Evolutionary conservation across 768 basidiomycete species (phyloP), one percentile per base, ranked within the genome.

Genomic region (Lactarius hatsudake): DNA sequence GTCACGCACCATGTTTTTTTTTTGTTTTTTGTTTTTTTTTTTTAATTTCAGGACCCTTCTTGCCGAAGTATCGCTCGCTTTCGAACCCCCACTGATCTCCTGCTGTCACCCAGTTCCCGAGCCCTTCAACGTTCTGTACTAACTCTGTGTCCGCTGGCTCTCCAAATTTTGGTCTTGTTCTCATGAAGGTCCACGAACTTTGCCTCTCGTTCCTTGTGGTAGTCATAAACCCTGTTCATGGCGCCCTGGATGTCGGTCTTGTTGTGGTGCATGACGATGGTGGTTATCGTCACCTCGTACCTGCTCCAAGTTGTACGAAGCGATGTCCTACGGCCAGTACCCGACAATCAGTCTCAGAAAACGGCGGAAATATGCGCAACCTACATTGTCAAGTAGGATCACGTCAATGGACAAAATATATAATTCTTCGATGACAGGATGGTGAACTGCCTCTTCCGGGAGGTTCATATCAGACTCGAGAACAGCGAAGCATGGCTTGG

Each of bases 91-190:
- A 84, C 7, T 66, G 71, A 43, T 80, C 77, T 42, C 74, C 76
- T 3, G 75, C 80, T 6, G 80, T 74, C 1, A 81, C 78, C 80
- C 81, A 83, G 57, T 81, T 79, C 9, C 76, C 82, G 1, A 83
- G 65, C 0, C 81, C 81, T 56, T 83, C 73, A 10, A 78, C 73
- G 57, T 82, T 84, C 7, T 62, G 64, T 15, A 71, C 69, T 5
- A 82, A 73, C 34, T 80, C 74, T 0, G 71, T 60, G 65, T 84
- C 80, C 17, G 81, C 66, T 6, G 74, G 71, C 26, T 72, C 72
- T 26, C 79, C 81, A 64, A 74, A 82, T 5, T 72, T 71, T 0
- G 81, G 82, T 64, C 26, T 60, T 54, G 7, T 73, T 72, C 26
- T 73, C 68, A 61, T 73, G 73, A 13, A 72, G 65, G 6, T 74